Evolutionary conservation across 345 rosid genomes (phyloP), one percentile per base, ranked within the genome.

Genomic region (Hevea brasiliensis): DNA sequence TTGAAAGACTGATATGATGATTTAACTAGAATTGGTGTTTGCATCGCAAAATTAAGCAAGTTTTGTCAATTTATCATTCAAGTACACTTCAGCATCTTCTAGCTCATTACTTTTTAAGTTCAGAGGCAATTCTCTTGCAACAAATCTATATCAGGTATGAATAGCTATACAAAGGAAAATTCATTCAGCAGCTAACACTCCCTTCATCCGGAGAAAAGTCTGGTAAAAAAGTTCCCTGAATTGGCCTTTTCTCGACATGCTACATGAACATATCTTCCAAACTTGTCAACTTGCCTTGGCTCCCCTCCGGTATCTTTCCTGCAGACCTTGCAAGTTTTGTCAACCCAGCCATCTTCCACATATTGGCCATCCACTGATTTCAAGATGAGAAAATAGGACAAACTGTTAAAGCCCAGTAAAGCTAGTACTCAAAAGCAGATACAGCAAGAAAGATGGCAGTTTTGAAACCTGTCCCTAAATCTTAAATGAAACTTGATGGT

Each of bases 241-340:
- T 83, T 81, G 35, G 92, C 67, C 57, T 89, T 87, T 63, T 87
- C 87, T 73, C 78, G 71, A 48, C 97, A 93, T 13, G 91, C 84
- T 12, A 86, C 92, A 64, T 91, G 96, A 64, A 69, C 92, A 71
- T 91, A 89, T 83, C 91, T 86, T 50, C 98, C 98, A 3, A 87
- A 35, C 69, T 84, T 88, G 84, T 91, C 98, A 7, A 88, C 89
- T 82, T 93, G 92, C 57, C 96, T 85, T 35, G 89, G 73, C 23
- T 92, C 97, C 3, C 92, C 94, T 74, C 74, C 76, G 0, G 98
- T 92, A 68, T 94, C 97, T 64, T 91, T 90, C 84, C 89, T 94
- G 89, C 94, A 94, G 10, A 90, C 81, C 81, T 84, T 92, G 89
- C 98, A 92, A 24, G 94, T 89, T 82, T 90, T 94, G 87, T 92